A percentile compares a stretch with the other conserved stretches of the same genome.
phyloP scores from a whole-genome alignment of 768 basidiomycete species.

The Lyophyllum decastes region DNA sequence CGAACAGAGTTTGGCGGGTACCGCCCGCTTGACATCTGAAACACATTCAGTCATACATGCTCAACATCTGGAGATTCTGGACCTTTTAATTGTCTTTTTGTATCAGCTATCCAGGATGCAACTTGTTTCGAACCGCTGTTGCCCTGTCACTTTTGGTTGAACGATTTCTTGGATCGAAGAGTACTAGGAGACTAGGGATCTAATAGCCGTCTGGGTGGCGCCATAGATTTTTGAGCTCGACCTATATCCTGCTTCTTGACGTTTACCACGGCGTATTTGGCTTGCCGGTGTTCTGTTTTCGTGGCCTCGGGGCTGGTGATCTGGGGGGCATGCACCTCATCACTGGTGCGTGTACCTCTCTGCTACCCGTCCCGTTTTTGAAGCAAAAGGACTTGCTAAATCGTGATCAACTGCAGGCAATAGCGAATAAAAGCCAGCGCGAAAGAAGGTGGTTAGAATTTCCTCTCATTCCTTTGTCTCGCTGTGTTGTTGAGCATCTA shows the following conservation, averaged over 20 bases:
- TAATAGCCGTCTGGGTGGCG: not conserved
- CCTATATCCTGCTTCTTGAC: not conserved
- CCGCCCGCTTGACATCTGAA: not conserved
- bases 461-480: not conserved
- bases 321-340: constrained; percentile 21
- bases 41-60: not conserved
- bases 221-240: not conserved
- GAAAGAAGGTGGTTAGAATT: not conserved
- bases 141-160: not conserved
- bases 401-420: constrained; percentile 15
- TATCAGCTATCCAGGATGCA: too few species aligned
- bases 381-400: constrained; percentile 15
- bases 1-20: too few species aligned
- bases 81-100: not conserved
- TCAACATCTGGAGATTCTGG: too few species aligned
- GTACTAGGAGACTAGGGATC: not conserved
- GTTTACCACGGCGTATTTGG: not conserved
- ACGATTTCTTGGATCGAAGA: not conserved
- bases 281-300: not conserved
- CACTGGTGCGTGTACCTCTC: constrained; percentile 25
- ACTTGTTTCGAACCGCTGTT: not conserved
- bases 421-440: constrained; percentile 20
- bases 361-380: constrained; percentile 22
- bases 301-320: not conserved
- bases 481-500: not conserved